Evolutionary conservation across 2,329 filamentous ascomycete genomes (phyloP).

Genomic region (Trichoderma harzianum): DNA sequence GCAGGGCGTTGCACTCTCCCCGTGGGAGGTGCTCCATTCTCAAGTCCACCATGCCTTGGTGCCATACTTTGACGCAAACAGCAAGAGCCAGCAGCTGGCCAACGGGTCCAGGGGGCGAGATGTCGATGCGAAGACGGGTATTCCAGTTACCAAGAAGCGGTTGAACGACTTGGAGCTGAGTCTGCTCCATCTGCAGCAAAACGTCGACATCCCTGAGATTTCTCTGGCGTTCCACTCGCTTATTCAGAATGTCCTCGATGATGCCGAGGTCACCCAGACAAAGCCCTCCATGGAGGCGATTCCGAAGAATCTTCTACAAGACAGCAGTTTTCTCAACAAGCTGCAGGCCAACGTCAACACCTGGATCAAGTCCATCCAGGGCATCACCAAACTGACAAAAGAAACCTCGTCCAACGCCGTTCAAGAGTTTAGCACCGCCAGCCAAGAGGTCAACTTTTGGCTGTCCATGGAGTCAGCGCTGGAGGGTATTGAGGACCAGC

Average conservation of each 20-base stretch:
- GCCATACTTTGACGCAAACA: constrained; percentile 96
- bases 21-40: constrained; percentile 89
- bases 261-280: constrained; percentile 63
- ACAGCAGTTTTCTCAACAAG: constrained; percentile 89
- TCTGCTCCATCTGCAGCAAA: constrained; percentile 88
- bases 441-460: constrained; percentile 99
- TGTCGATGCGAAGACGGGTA: constrained; percentile 86
- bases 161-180: constrained; percentile 91
- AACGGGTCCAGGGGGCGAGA: constrained; percentile 71
- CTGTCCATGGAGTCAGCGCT: constrained; percentile 92
- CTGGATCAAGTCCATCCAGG: constrained; percentile 98
- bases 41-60: constrained; percentile 87
- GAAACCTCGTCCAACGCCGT: constrained; percentile 65
- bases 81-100: constrained; percentile 70
- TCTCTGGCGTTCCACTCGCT: constrained; percentile 83
- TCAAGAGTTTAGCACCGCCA: constrained; percentile 64
- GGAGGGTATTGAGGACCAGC: constrained; percentile 85
- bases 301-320: constrained; percentile 70
- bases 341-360: constrained; percentile 90
- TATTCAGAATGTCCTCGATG: constrained; percentile 79
- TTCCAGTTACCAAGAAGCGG: constrained; percentile 95
- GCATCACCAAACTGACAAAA: constrained; percentile 89
- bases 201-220: constrained; percentile 94
- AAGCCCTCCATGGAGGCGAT: constrained; percentile 78
- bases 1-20: constrained; percentile 71